Evolutionary conservation across 441 rosid species (phyloP).

Genomic region (Macaranga tanarius): DNA sequence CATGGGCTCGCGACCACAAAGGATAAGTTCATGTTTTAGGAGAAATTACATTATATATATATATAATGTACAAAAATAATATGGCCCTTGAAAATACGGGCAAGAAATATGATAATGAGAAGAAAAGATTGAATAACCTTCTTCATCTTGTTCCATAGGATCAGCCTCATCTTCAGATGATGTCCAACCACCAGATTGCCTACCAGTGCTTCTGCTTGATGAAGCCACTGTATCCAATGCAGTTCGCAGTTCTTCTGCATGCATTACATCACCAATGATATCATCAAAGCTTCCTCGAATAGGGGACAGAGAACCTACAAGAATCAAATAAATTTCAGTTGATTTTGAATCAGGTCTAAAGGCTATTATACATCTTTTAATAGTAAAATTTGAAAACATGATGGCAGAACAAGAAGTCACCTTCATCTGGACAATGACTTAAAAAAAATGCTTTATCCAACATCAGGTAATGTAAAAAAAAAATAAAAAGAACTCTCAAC

Average conservation of each 20-base stretch:
- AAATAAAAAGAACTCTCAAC: background rate
- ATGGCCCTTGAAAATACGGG: background rate
- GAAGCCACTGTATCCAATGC: conserved; percentile 63
- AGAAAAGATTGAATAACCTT: conserved; percentile 37
- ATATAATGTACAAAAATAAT: background rate
- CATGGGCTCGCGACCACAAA: background rate
- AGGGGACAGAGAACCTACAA: conserved; percentile 60
- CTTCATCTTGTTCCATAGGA: conserved; percentile 69
- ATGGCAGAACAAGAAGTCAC: background rate
- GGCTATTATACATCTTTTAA: background rate
- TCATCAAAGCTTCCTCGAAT: conserved; percentile 49
- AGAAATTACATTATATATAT: too few relatives aligned
- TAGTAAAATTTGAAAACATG: background rate
- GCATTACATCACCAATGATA: conserved; percentile 48
- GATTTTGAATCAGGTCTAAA: background rate
- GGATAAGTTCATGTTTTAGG: too few relatives aligned
- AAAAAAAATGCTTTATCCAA: background rate
- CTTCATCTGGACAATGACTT: background rate
- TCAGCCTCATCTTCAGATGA: conserved; percentile 85
- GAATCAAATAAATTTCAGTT: conserved; percentile 18
- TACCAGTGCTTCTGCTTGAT: conserved; percentile 48
- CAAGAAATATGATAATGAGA: background rate
- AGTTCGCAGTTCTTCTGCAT: conserved; percentile 53
- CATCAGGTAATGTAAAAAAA: background rate
- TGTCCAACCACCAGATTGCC: conserved; percentile 62